Evolutionary conservation across 1,284 basidiomycete species (phyloP).

Genomic region (Moesziomyces sp.): DNA sequence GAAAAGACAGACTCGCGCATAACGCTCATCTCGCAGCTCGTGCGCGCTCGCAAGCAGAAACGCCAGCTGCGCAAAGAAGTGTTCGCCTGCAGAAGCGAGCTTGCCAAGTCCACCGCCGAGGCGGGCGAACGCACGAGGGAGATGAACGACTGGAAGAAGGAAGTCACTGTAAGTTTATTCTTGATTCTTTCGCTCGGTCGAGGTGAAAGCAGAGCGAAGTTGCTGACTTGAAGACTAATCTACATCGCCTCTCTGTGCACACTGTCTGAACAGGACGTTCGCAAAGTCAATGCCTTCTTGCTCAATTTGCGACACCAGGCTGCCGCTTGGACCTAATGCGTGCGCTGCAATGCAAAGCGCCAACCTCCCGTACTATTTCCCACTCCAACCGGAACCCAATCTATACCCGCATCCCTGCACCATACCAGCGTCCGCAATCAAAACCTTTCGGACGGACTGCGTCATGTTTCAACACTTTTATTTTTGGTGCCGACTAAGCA

Average conservation of each 20-base stretch:
- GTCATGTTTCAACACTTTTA: too few relatives aligned
- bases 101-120: conserved; percentile 20
- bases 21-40: conserved; percentile 36
- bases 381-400: too few relatives aligned
- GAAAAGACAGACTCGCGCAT: conserved; percentile 43
- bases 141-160: conserved; percentile 29
- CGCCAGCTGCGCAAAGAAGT: conserved; percentile 31
- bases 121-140: conserved; percentile 37
- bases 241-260: background rate
- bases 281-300: conserved; percentile 33
- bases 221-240: background rate
- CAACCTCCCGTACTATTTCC: too few relatives aligned
- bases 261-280: conserved; percentile 4
- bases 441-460: too few relatives aligned
- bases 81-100: conserved; percentile 24
- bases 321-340: conserved; percentile 20
- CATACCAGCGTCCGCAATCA: too few relatives aligned
- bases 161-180: conserved; percentile 15
- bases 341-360: background rate
- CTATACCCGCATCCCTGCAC: too few relatives aligned
- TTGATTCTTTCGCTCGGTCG: background rate
- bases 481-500: too few relatives aligned
- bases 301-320: conserved; percentile 19
- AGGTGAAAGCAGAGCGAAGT: background rate
- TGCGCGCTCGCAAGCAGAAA: conserved; percentile 38